Evolutionary conservation across 1,284 basidiomycete genomes (phyloP), one percentile per base, ranked within the genome.

Genomic region (Erythrobasidium hasegawianum): DNA sequence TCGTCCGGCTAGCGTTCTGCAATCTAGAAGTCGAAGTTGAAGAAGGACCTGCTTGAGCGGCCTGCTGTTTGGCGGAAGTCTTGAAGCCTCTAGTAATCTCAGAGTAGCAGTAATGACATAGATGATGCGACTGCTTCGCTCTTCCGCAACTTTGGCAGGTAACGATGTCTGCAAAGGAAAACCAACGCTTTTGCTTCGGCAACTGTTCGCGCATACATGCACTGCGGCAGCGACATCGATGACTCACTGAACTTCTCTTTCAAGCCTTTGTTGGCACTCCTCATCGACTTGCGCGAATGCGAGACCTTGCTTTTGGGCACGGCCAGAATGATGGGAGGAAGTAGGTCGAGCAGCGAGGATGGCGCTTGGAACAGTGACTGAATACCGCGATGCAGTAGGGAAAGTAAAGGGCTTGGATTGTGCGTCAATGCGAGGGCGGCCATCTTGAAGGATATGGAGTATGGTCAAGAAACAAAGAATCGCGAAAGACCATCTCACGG

Each of bases 281-380:
- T 83, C 93, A 97, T 97, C n/a, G 87, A 84, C 78, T 97, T 97
- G 56, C 90, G 82, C 29, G 90, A 93, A 78, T 97, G 94, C 0
- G 92, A 92, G 9, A 86, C 84, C 81, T 96, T 96, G 79, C 88
- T 89, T 80, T 97, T 97, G 14, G 95, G 95, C 1, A 95, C 94
- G 16, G 94, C 94, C 54, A 90, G 84, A 26, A 97, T 79, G 74
- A 96, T 85, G 0, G 92, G 85, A 22, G 94, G 91, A 73, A 97
- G 84, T 33, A 95, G 82, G 68, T 92, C 88, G 24, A 49, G 14
- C 53, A 65, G 55, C 7, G 55, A 49, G 10, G 26, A 14, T 2
- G 62, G 62, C 20, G 27, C 41, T 29, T 58, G 55, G 56, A 65
- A 53, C 55, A 65, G 62, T 5, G 55, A 49, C n/a, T 57, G 55